Evolutionary conservation across 2,329 filamentous ascomycete species (phyloP), one percentile per base, ranked within the genome.

Genomic region (Alternaria atra): DNA sequence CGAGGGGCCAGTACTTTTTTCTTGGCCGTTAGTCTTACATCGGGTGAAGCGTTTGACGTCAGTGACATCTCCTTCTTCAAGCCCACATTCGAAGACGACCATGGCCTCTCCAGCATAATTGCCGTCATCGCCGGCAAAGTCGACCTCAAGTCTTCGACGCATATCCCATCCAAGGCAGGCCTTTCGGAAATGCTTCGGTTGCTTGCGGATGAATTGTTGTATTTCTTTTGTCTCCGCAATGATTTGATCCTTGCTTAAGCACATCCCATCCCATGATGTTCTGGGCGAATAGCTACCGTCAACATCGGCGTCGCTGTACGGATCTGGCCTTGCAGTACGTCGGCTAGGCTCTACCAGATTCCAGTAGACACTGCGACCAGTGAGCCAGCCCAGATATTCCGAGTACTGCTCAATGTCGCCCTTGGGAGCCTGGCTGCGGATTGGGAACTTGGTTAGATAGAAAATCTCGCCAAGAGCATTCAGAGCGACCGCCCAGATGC

Each of bases 401-500:
- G 84, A 73, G 20, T 73, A 64, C 57, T 90, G 85, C 35, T 89
- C 83, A 13, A 73, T 72, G 3, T 80, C 76, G 35, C 78, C 77
- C 57, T 84, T 84, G 32, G 83, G 81, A 5, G 82, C 69, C 7
- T 86, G 82, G 20, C 85, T 81, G 35, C 84, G 83, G 27, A 78
- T 84, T 0, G 92, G 93, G 6, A 90, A 84, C 50, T 92, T 89
- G 1, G 87, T 90, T 1, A 98, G 83, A 69, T 94, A 97, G 77
- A 90, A 98, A 0, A 97, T 83, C 77, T 99, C 95, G 1, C 95
- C 95, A 8, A 99, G 83, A 0, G 95, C 94, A 75, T 99, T 99
- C 53, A 99, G 80, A n/a, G 89, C 92, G 42, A 94, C 90, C n/a
- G 92, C 93, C 93, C 93, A 98, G 12, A 95, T 86, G 29, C 94